Evolutionary conservation across 768 basidiomycete species (phyloP).

Genomic region (Leccinum disarticulatum): DNA sequence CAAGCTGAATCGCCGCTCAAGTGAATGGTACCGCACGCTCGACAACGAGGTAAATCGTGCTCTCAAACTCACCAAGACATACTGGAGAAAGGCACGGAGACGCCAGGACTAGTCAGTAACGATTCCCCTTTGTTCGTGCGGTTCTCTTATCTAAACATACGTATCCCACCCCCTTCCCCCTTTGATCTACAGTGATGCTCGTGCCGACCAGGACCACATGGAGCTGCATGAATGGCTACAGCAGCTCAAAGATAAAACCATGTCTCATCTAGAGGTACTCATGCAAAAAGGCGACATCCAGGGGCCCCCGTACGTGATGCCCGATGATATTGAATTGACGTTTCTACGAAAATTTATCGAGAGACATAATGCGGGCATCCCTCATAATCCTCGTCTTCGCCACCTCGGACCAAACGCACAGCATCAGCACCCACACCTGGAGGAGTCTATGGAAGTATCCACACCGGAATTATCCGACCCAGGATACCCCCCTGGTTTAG

Average conservation of each 20-base stretch:
- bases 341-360: constrained; percentile 85
- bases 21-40: constrained; percentile 80
- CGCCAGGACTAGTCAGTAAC: constrained; percentile 63
- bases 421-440: constrained; percentile 27
- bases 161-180: neutral
- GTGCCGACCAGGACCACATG: constrained; percentile 88
- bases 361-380: constrained; percentile 69
- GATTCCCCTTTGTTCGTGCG: neutral
- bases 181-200: constrained; percentile 47
- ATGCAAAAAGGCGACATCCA: constrained; percentile 89
- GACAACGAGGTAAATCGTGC: constrained; percentile 79
- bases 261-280: constrained; percentile 82
- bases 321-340: constrained; percentile 72
- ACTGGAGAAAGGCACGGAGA: constrained; percentile 80
- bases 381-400: constrained; percentile 79
- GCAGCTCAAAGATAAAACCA: constrained; percentile 84
- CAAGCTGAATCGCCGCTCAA: constrained; percentile 68
- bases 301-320: constrained; percentile 80
- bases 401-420: constrained; percentile 40
- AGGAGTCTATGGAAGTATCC: constrained; percentile 35
- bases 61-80: constrained; percentile 81
- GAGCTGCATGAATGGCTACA: constrained; percentile 87
- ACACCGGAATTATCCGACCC: constrained; percentile 36
- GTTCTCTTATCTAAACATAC: constrained; percentile 8
- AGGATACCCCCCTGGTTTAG: constrained; percentile 31